These are phyloP conservation scores for Hapsidospora chrysogenum DNA, from an alignment of 495 filamentous ascomycete genomes.

Conservation along the genomic window DNA sequence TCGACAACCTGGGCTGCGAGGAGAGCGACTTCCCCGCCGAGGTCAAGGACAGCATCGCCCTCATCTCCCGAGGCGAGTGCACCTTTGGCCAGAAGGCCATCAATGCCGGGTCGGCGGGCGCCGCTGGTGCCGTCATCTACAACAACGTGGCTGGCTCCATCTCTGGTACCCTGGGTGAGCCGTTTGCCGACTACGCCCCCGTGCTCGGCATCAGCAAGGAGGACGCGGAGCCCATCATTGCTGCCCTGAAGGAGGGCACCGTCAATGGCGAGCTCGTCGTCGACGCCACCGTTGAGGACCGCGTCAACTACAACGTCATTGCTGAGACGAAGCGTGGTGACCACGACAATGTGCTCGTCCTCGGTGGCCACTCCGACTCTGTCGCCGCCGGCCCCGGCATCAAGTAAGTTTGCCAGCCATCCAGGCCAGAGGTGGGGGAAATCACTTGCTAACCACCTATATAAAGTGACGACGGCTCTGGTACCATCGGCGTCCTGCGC, in stretches of 20 bases:
- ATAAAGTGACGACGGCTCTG: conserved; percentile 18
- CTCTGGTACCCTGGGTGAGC: conserved; percentile 36
- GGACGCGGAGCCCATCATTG: conserved; percentile 32
- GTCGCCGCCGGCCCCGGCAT: conserved; percentile 25
- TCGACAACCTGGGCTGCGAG: conserved; percentile 39
- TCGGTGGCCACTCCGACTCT: conserved; percentile 26
- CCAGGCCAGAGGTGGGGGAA: no score
- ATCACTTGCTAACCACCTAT: no score
- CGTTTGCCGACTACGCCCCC: conserved; percentile 29
- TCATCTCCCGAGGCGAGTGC: conserved; percentile 46
- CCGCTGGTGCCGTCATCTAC: conserved; percentile 43
- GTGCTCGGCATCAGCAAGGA: conserved; percentile 34
- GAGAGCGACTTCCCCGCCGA: conserved; percentile 36
- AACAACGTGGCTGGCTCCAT: conserved; percentile 42
- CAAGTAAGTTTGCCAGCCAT: conserved; percentile 6
- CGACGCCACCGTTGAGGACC: conserved; percentile 8
- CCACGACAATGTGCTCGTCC: conserved; percentile 19
- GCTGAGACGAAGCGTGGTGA: conserved; percentile 21
- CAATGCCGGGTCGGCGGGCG: conserved; percentile 41
- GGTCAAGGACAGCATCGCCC: conserved; percentile 38
- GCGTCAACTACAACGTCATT: conserved; percentile 16
- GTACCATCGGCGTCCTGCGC: conserved; percentile 22
- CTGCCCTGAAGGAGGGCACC: conserved; percentile 17
- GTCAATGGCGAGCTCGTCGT: conserved; percentile 13
- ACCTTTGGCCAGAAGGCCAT: conserved; percentile 42